Evolutionary conservation across 306 rosid genomes (phyloP).

Genomic region (Sophora flavescens): DNA sequence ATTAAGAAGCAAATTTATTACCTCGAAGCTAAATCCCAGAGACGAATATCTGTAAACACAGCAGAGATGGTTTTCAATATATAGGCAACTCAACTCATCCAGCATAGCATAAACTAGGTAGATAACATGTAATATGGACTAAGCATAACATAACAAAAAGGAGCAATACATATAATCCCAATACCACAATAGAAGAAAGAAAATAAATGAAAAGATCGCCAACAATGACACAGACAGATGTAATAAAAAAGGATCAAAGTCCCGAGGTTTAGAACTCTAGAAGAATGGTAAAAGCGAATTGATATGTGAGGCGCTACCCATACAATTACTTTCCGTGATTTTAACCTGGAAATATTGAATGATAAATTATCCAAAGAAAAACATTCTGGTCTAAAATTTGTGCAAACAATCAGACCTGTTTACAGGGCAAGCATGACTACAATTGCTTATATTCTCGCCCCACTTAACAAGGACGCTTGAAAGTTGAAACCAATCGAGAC

Average conservation of each 20-base stretch:
- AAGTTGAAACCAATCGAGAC: background rate
- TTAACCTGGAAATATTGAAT: background rate
- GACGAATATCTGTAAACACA: conserved; percentile 82
- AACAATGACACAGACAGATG: background rate
- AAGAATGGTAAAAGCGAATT: background rate
- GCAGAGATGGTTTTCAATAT: background rate
- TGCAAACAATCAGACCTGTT: background rate
- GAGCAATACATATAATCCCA: background rate
- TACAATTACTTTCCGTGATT: background rate
- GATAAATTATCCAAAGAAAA: conserved; percentile 18
- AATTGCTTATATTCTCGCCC: background rate
- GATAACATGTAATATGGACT: conserved; percentile 3
- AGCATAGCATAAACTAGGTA: background rate
- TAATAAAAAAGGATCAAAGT: background rate
- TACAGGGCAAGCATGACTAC: background rate
- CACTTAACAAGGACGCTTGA: conserved; percentile 5
- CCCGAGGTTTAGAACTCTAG: background rate
- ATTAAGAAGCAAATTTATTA: conserved; percentile 40
- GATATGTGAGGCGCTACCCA: background rate
- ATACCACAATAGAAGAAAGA: background rate
- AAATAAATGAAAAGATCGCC: background rate
- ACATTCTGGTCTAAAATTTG: background rate
- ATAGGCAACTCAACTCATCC: conserved; percentile 4
- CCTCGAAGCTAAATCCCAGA: conserved; percentile 93
- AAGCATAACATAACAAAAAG: background rate